Evolutionary conservation across 495 filamentous ascomycete species (phyloP).

Genomic region (Aspergillus campestris): DNA sequence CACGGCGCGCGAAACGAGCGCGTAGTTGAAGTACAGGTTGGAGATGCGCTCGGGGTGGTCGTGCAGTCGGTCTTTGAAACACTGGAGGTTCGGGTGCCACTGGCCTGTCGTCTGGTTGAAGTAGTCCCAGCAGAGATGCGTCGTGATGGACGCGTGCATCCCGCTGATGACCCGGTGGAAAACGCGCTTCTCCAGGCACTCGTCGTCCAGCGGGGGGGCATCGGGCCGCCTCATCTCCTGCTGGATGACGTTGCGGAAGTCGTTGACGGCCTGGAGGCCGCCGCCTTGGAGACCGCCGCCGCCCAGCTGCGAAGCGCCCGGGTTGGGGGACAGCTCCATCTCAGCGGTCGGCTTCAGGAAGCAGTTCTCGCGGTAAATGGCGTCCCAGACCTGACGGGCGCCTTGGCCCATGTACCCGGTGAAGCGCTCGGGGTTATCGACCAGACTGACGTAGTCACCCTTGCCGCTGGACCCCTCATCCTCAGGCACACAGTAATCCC

Average conservation of each 20-base stretch:
- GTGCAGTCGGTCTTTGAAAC: slow-evolving; percentile 80
- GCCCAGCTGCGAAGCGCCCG: neutral
- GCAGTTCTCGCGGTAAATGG: slow-evolving; percentile 95
- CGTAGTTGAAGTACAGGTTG: slow-evolving; percentile 99
- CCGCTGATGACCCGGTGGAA: slow-evolving; percentile 92
- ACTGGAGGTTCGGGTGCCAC: slow-evolving; percentile 87
- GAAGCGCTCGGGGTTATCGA: slow-evolving; percentile 91
- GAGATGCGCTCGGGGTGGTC: slow-evolving; percentile 82
- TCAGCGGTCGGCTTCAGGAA: slow-evolving; percentile 62
- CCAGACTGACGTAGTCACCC: slow-evolving; percentile 91
- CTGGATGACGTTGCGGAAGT: slow-evolving; percentile 75
- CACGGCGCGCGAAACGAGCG: slow-evolving; percentile 79
- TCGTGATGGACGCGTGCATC: slow-evolving; percentile 95
- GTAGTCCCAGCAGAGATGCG: slow-evolving; percentile 94
- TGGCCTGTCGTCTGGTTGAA: slow-evolving; percentile 89
- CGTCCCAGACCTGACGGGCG: slow-evolving; percentile 85
- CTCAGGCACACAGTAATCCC: slow-evolving; percentile 95
- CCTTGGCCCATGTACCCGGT: slow-evolving; percentile 85
- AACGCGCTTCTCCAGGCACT: slow-evolving; percentile 94
- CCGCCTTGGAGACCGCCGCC: slow-evolving; percentile 9
- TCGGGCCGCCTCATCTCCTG: slow-evolving; percentile 60
- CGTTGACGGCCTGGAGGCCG: slow-evolving; percentile 60
- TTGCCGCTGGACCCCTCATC: slow-evolving; percentile 80
- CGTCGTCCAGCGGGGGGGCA: slow-evolving; percentile 68
- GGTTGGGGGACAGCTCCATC: slow-evolving; percentile 22